These are phyloP conservation scores for Irpex sp. DNA, from an alignment of 1,284 basidiomycete genomes.

Conservation along the genomic window DNA sequence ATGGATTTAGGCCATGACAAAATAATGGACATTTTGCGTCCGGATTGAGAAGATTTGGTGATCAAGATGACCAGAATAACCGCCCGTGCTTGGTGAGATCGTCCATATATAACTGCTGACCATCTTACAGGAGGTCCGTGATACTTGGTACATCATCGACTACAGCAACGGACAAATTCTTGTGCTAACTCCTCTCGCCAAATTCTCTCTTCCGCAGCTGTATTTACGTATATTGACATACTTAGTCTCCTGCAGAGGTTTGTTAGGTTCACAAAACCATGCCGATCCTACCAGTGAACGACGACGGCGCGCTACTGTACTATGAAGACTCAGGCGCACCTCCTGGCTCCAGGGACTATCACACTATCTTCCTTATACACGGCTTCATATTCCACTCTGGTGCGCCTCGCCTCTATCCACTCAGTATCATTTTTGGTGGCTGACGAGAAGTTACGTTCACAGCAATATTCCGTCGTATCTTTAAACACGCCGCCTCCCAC, in stretches of 20 bases:
- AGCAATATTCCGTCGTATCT: conserved; percentile 5
- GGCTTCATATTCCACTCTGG: conserved; percentile 16
- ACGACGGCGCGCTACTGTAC: conserved; percentile 12
- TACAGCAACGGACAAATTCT: no score
- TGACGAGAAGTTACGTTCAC: not conserved
- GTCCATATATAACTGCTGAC: not conserved
- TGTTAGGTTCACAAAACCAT: conserved; percentile 1
- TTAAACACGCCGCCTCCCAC: conserved; percentile 7
- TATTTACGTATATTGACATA: not conserved
- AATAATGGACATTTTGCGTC: no score
- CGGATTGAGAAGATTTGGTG: not conserved
- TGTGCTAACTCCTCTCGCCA: no score
- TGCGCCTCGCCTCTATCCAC: not conserved
- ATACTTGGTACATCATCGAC: not conserved
- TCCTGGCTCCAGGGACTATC: conserved; percentile 2
- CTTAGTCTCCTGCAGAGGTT: no score
- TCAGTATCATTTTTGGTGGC: not conserved
- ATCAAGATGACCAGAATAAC: not conserved
- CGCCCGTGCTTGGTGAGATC: not conserved
- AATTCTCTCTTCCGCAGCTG: not conserved
- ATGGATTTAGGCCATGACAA: no score
- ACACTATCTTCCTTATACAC: conserved; percentile 17
- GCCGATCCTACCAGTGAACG: conserved; percentile 17
- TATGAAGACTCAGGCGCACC: conserved; percentile 18
- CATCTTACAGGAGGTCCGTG: not conserved